A percentile compares a stretch with the other conserved stretches of the same genome.
Conservation (phyloP, 495 filamentous ascomycete species). For the Cairneyella variabilis region DNA sequence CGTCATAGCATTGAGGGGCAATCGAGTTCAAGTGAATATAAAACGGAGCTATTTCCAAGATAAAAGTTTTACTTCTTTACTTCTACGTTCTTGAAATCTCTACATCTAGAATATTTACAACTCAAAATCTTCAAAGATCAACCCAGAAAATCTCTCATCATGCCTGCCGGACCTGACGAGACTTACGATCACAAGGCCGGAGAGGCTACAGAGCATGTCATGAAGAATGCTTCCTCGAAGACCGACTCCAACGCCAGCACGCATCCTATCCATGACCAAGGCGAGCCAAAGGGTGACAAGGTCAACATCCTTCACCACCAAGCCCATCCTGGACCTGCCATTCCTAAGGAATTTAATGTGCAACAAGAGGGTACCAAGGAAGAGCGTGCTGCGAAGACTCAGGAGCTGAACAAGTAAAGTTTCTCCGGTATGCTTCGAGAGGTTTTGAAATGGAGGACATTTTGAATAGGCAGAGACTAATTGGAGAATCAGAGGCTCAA, state of each 20-base stretch:
- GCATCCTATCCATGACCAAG: constrained; percentile 22
- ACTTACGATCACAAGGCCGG: constrained; percentile 20
- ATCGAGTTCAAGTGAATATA: too few species aligned
- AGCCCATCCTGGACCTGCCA: constrained; percentile 46
- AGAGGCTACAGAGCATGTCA: constrained; percentile 27
- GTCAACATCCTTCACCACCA: constrained; percentile 39
- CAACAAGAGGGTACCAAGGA: constrained; percentile 59
- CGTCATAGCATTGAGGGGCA: constrained; percentile 3
- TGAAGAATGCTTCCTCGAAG: constrained; percentile 28
- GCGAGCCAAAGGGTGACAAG: constrained; percentile 30
- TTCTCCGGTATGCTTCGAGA: constrained; percentile 17
- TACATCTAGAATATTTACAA: neutral
- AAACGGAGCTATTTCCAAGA: too few species aligned
- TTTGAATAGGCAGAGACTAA: neutral
- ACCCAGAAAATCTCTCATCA: too few species aligned
- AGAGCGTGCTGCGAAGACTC: constrained; percentile 59
- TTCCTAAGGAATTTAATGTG: constrained; percentile 41
- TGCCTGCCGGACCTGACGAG: constrained; percentile 28
- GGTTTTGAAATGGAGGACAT: neutral
- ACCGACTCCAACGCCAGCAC: constrained; percentile 27
- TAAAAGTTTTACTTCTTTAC: too few species aligned
- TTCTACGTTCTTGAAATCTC: too few species aligned
- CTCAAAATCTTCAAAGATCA: neutral
- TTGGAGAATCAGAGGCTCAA: constrained; percentile 8
- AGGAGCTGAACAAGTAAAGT: constrained; percentile 60